Evolutionary conservation across 1,139 yeast genomes (phyloP).

Genomic region (Ashbya aceris): DNA sequence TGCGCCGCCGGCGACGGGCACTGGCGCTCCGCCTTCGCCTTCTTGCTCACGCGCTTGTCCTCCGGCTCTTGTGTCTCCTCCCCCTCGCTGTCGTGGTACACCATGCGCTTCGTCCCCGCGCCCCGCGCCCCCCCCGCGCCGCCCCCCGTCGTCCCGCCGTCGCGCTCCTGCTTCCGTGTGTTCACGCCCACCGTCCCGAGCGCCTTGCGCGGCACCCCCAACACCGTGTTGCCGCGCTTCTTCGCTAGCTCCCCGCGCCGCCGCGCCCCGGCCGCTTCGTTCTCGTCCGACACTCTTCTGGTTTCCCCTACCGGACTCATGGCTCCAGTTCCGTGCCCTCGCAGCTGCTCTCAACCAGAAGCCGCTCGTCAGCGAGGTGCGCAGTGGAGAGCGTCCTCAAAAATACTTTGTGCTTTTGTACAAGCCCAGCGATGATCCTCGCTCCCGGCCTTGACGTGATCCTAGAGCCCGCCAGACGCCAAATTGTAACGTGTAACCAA

Average conservation of each 20-base stretch:
- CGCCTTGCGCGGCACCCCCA: conserved; percentile 5
- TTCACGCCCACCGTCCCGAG: conserved; percentile 1
- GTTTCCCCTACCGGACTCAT: conserved; percentile 1
- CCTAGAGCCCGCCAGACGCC: too few species aligned
- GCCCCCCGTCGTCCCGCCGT: neutral
- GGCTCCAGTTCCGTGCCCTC: neutral
- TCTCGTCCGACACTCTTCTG: neutral
- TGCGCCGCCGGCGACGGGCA: neutral
- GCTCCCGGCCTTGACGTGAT: too few species aligned
- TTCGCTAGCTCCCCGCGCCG: neutral
- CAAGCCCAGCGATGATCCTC: too few species aligned
- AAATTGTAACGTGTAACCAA: conserved; percentile 2
- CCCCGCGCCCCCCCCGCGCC: neutral
- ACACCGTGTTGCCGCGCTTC: neutral
- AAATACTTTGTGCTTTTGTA: too few species aligned
- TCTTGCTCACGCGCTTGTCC: neutral
- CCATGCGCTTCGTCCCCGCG: neutral
- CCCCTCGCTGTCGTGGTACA: conserved; percentile 3
- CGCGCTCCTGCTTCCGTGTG: neutral
- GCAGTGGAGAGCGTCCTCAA: too few species aligned
- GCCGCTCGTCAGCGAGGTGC: too few species aligned
- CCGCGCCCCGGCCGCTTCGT: neutral
- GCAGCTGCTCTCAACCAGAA: too few species aligned
- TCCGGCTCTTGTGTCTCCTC: neutral
- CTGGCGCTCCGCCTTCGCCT: neutral